Conservation (phyloP, 75 land plant species). For the Pinus tabuliformis region DNA sequence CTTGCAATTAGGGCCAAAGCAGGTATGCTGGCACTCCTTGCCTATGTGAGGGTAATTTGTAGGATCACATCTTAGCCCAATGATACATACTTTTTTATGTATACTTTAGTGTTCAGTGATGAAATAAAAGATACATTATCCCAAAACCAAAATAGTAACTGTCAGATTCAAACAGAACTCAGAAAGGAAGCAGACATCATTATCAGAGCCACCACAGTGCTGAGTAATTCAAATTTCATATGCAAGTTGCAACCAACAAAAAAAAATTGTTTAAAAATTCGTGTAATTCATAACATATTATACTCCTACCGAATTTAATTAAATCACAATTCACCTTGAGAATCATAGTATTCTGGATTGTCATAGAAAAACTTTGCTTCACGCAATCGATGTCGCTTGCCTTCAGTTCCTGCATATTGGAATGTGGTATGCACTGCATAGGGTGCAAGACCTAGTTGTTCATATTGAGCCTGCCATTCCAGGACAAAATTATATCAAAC, state of each 20-base stretch:
- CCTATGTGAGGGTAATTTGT: too few species aligned
- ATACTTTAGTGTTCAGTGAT: too few species aligned
- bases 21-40: too few species aligned
- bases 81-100: too few species aligned
- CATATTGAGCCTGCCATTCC: conserved; percentile 37
- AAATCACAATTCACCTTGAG: conserved; percentile 50
- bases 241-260: background rate
- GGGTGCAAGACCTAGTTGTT: conserved; percentile 73
- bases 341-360: conserved; percentile 84
- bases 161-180: background rate
- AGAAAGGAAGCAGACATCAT: background rate
- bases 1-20: too few species aligned
- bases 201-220: background rate
- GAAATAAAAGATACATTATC: background rate
- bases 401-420: conserved; percentile 95
- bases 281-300: background rate
- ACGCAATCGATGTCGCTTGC: conserved; percentile 89
- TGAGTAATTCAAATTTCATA: background rate
- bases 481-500: background rate
- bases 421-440: conserved; percentile 99
- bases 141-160: background rate
- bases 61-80: too few species aligned
- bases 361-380: conserved; percentile 92
- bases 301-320: background rate
- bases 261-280: background rate